phyloP scores from a whole-genome alignment of 2,329 filamentous ascomycete genomes.

The Rutstroemia sydowiana region DNA sequence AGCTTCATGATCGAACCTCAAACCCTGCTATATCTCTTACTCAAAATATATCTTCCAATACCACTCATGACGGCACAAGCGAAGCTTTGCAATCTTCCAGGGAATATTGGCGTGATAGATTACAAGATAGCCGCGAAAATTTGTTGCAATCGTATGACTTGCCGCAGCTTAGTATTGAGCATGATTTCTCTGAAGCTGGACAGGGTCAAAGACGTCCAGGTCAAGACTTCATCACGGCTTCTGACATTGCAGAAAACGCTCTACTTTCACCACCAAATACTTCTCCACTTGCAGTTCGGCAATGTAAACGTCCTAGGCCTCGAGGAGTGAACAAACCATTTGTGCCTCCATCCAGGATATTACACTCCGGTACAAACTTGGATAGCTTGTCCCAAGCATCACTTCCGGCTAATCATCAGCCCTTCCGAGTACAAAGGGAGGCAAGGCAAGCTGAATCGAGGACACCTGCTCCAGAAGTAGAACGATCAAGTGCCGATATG shows the following conservation, averaged over 20 bases:
- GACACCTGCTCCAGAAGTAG: neutral
- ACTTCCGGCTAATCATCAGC: neutral
- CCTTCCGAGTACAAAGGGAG: conserved; percentile 4
- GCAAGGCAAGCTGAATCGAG: neutral
- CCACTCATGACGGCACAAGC: too few species aligned
- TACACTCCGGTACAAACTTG: neutral
- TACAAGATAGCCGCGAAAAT: neutral
- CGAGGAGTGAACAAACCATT: conserved; percentile 22
- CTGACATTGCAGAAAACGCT: conserved; percentile 12
- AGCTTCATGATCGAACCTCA: neutral
- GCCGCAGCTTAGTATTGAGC: neutral
- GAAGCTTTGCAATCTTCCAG: too few species aligned
- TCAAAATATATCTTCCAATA: neutral
- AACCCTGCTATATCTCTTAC: neutral
- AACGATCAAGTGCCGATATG: conserved; percentile 17
- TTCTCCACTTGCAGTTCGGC: neutral
- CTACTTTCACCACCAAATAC: conserved; percentile 15
- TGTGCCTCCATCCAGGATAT: conserved; percentile 14
- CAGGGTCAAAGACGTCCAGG: neutral
- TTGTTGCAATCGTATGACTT: neutral
- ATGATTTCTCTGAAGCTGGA: neutral
- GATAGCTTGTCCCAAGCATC: conserved; percentile 17
- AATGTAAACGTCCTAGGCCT: conserved; percentile 1
- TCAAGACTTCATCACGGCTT: conserved; percentile 23
- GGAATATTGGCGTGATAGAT: neutral